Evolutionary conservation across 176 grass and related monocot genomes (phyloP).

Genomic region (Guadua angustifolia): DNA sequence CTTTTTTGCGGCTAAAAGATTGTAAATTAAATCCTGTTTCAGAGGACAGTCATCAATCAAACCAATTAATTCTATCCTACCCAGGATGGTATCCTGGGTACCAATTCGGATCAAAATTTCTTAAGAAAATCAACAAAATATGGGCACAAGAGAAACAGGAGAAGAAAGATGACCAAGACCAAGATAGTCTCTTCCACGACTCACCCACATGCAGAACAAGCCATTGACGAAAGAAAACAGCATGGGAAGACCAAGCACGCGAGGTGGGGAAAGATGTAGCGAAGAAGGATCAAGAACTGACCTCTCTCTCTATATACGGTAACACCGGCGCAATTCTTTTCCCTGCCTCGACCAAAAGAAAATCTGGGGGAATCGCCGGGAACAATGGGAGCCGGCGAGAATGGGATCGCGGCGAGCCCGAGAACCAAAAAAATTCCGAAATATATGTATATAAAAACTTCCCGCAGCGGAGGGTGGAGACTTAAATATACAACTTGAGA

Average conservation of each 20-base stretch:
- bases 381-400: constrained; percentile 28
- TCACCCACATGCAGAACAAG: constrained; percentile 36
- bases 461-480: constrained; percentile 28
- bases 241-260: neutral
- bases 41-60: constrained; percentile 19
- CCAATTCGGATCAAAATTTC: constrained; percentile 35
- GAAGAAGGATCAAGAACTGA: constrained; percentile 41
- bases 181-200: neutral
- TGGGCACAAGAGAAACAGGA: neutral
- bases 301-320: constrained; percentile 5
- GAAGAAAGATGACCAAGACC: neutral
- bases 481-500: constrained; percentile 55
- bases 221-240: neutral
- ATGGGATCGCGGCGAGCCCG: constrained; percentile 57
- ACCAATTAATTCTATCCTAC: neutral
- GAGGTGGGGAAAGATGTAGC: neutral
- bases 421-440: constrained; percentile 56
- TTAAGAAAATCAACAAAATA: neutral
- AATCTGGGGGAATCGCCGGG: constrained; percentile 47
- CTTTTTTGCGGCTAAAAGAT: neutral
- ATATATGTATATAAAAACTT: constrained; percentile 34
- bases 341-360: constrained; percentile 11
- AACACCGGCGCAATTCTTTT: constrained; percentile 41
- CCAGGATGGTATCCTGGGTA: neutral
- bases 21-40: neutral